Evolutionary conservation across 2,329 filamentous ascomycete genomes (phyloP), one percentile per base, ranked within the genome.

Genomic region (Orbilia oligospora): DNA sequence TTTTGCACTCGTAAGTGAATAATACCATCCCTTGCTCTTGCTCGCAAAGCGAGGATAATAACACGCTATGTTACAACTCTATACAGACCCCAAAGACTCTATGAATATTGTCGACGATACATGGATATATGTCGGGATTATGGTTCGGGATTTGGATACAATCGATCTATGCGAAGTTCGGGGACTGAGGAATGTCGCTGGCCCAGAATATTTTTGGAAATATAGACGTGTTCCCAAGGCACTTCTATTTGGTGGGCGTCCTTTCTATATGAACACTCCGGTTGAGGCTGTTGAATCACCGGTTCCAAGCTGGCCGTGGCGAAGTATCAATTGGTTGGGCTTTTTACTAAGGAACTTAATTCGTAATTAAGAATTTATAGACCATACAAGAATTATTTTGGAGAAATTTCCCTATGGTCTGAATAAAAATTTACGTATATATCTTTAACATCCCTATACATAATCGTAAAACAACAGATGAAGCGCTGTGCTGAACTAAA

Each of bases 151-250:
- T 18, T 10, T 38, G 0, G 49, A 72, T 56, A 33, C 69, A 4
- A 72, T 72, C 1, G 69, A 72, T 48, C 18, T 72, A 16, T 36
- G 24, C 33, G 33, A 30, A 5, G n/a, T 44, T 14, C 22, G 24
- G 20, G 69, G 69, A 0, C 16, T 72, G 16, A 30, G 69, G 16
- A 38, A 20, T 22, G 14, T 14, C 4, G 58, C 36, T 12, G 30
- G 24, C 2, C n/a, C 63, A 24, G 69, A 72, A 14, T 65, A 56
- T 27, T 16, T 30, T 16, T 65, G 58, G 48, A 66, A 66, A 14
- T 72, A 72, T 30, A 65, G 69, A 36, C 69, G 69, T 36, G 69
- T 66, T 3, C 58, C 58, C 20, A 58, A 33, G 4, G 9, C 24
- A 1, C 41, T 55, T 16, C 30, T 71, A 18, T 41, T 64, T 16